Evolutionary conservation across 495 filamentous ascomycete genomes (phyloP).

Genomic region (Tuber aestivum): DNA sequence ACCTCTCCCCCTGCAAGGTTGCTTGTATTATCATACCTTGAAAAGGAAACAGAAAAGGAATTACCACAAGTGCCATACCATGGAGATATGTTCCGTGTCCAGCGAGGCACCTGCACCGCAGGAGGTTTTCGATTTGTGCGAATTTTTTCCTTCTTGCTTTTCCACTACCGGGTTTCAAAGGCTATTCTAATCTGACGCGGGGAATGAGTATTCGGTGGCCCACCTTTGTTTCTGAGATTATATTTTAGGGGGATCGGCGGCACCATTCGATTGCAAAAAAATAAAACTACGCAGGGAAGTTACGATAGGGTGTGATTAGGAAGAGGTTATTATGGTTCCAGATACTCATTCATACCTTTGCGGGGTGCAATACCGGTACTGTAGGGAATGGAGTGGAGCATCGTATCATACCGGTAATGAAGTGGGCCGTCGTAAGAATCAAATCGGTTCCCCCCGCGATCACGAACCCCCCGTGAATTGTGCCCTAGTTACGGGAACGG

Average conservation of each 20-base stretch:
- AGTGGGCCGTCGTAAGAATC: neutral
- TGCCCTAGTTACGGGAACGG: neutral
- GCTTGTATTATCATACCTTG: neutral
- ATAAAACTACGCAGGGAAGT: neutral
- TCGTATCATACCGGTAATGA: neutral
- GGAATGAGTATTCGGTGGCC: neutral
- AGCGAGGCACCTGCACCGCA: neutral
- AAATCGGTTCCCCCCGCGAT: neutral
- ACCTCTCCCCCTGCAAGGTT: neutral
- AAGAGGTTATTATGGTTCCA: neutral
- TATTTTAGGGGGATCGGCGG: neutral
- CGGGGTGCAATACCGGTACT: neutral
- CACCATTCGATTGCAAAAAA: too few relatives aligned
- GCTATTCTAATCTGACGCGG: neutral
- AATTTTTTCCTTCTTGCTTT: neutral
- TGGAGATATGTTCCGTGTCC: neutral
- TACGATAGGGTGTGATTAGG: neutral
- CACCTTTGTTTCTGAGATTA: constrained; percentile 4
- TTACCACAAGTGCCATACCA: neutral
- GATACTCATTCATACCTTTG: neutral
- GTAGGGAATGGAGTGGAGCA: neutral
- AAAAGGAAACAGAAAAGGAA: neutral
- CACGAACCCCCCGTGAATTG: neutral
- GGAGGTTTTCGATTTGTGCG: neutral
- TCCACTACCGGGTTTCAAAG: neutral